Evolutionary conservation across 495 filamentous ascomycete genomes (phyloP).

Genomic region (Aspergillus carlsbadensis): DNA sequence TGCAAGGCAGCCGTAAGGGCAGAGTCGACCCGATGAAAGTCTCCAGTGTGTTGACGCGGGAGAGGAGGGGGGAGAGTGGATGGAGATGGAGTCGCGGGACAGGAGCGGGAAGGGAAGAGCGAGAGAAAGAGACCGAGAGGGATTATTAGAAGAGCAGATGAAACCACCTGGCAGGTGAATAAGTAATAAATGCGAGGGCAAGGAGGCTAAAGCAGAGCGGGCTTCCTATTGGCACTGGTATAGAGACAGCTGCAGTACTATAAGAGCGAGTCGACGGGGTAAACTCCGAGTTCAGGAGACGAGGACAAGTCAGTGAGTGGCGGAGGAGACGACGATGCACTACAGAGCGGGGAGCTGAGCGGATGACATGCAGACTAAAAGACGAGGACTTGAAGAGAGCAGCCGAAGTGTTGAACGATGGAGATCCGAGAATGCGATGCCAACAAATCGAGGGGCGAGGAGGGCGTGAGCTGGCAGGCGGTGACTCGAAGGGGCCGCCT

Average conservation of each 20-base stretch:
- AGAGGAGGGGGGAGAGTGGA: neutral
- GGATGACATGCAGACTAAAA: constrained; percentile 9
- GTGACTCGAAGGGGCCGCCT: constrained; percentile 26
- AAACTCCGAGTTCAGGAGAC: constrained; percentile 6
- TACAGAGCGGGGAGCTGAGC: constrained; percentile 7
- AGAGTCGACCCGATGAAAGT: constrained; percentile 19
- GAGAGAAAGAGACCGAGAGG: neutral
- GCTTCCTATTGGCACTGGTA: constrained; percentile 5
- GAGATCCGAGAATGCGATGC: constrained; percentile 17
- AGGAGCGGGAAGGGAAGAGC: neutral
- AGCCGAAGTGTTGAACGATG: neutral
- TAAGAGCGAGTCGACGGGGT: neutral
- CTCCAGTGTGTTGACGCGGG: constrained; percentile 21
- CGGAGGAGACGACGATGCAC: neutral
- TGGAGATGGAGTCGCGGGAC: neutral
- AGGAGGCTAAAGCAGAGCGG: neutral
- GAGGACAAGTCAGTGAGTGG: neutral
- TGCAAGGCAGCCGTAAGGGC: constrained; percentile 1
- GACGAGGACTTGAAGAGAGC: neutral
- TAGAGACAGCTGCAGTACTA: constrained; percentile 1
- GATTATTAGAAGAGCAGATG: neutral
- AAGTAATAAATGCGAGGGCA: neutral
- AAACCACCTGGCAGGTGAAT: neutral
- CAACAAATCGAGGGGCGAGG: constrained; percentile 21
- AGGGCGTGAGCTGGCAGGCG: constrained; percentile 15